Evolutionary conservation across 192 early-diverging fungal genomes (phyloP).

Genomic region (Coemansia sp.): DNA sequence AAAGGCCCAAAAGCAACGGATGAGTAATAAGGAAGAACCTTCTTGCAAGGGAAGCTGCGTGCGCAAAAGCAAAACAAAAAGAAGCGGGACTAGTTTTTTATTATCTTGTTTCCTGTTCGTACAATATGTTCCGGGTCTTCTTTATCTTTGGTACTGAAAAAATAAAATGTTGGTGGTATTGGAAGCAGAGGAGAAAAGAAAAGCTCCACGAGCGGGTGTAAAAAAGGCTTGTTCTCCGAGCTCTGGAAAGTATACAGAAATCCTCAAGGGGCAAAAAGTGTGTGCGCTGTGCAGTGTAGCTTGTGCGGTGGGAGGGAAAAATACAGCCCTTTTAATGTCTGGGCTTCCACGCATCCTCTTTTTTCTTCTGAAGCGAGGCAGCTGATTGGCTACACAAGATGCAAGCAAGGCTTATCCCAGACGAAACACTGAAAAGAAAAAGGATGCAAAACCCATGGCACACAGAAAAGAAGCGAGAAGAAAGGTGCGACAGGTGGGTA

Average conservation of each 20-base stretch:
- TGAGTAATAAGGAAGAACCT: background rate
- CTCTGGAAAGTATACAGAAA: background rate
- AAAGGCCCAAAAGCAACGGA: background rate
- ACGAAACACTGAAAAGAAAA: background rate
- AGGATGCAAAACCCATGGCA: no score
- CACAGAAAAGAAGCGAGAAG: background rate
- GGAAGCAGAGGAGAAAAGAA: background rate
- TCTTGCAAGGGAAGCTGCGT: background rate
- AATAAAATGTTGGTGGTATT: background rate
- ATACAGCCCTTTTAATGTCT: background rate
- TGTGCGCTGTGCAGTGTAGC: background rate
- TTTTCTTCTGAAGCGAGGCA: background rate
- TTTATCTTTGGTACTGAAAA: background rate
- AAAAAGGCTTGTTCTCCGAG: constrained; percentile 1
- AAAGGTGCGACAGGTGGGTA: background rate
- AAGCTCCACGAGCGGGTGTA: background rate
- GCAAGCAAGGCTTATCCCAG: background rate
- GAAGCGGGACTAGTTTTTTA: background rate
- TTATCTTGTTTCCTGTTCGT: background rate
- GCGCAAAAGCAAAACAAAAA: constrained; percentile 9
- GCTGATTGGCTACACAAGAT: background rate
- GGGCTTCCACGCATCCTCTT: background rate
- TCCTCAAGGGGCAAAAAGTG: background rate
- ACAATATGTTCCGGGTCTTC: background rate
- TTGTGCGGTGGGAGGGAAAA: background rate